Base-by-base conservation (phyloP, 2,329 filamentous ascomycete genomes). In the Sporothrix inflata region DNA sequence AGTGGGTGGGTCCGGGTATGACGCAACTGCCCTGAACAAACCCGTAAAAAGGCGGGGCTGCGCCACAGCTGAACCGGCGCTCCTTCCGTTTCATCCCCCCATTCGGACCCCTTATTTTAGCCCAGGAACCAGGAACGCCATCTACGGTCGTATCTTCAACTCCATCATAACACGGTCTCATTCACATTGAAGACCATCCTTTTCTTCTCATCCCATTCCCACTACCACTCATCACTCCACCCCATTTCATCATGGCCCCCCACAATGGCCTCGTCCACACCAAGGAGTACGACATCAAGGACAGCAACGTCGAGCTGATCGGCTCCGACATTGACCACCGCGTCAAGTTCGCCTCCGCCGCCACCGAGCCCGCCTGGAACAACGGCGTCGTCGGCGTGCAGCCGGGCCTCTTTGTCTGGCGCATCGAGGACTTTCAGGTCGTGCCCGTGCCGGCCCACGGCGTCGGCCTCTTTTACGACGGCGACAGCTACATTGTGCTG, bases 401-500 rank as follows among this genome's bases (percentile, higher is more conserved):
- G 16, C 78, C 88, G 0, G 90, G 89, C 0, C 83, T 92, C 3
- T 82, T 83, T 74, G 81, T 91, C 74, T 92, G 89, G 90, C 88
- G 90, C 74, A 89, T 92, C 75, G 89, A 92, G 77, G 82, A 90
- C 70, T 92, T 92, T 76, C 82, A 89, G 76, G 89, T 92, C 4
- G 81, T 91, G 38, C 80, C 87, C 1, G 90, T 88, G 87, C 88
- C 89, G 1, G 81, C 83, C 72, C 81, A 85, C 19, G 84, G 84
- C 61, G 82, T 87, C 71, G 89, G 90, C 68, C 82, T 87, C 67
- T 92, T 92, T 78, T 87, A 88, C 79, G 88, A 91, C 66, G 90
- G 90, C 40, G 90, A 92, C 78, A 91, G 89, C 80, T 92, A 89
- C 78, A 90, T 92, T 72, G 81, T 92, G 4, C 82, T 92, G 63